phyloP scores from a whole-genome alignment of 2,329 filamentous ascomycete species.

The Hypoxylon sp. region DNA sequence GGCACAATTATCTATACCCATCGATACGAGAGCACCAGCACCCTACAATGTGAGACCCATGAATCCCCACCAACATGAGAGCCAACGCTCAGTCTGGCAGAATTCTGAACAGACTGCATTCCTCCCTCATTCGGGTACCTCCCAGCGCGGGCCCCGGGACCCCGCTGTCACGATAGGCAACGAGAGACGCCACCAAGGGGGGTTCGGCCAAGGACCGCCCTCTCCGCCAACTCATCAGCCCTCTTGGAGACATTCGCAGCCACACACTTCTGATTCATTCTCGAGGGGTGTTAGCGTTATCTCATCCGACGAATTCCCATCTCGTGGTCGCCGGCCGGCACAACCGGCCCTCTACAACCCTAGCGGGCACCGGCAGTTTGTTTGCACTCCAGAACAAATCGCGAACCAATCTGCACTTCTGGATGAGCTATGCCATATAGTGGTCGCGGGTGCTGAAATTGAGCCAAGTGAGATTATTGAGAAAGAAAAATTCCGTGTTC shows the following conservation, averaged over 20 bases:
- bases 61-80: slow-evolving; percentile 52
- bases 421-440: slow-evolving; percentile 63
- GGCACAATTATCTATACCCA: slow-evolving; percentile 69
- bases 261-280: slow-evolving; percentile 29
- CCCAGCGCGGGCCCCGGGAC: slow-evolving; percentile 42
- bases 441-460: slow-evolving; percentile 75
- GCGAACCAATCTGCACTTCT: slow-evolving; percentile 65
- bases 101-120: slow-evolving; percentile 38
- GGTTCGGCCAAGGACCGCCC: slow-evolving; percentile 36
- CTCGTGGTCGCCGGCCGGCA: slow-evolving; percentile 45
- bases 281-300: slow-evolving; percentile 46
- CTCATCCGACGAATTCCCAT: slow-evolving; percentile 47
- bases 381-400: slow-evolving; percentile 61
- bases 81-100: slow-evolving; percentile 48
- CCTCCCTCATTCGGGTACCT: slow-evolving; percentile 55
- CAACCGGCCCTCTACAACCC: slow-evolving; percentile 55
- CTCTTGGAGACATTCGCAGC: slow-evolving; percentile 48
- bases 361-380: slow-evolving; percentile 50
- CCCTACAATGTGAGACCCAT: slow-evolving; percentile 51
- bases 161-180: slow-evolving; percentile 19
- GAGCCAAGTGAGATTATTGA: slow-evolving; percentile 72
- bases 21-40: slow-evolving; percentile 61
- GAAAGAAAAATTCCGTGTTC: slow-evolving; percentile 79
- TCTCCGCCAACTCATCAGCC: slow-evolving; percentile 39
- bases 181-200: slow-evolving; percentile 38